Base-by-base conservation (phyloP, 106 monocot species). In the Chionographis japonica region DNA sequence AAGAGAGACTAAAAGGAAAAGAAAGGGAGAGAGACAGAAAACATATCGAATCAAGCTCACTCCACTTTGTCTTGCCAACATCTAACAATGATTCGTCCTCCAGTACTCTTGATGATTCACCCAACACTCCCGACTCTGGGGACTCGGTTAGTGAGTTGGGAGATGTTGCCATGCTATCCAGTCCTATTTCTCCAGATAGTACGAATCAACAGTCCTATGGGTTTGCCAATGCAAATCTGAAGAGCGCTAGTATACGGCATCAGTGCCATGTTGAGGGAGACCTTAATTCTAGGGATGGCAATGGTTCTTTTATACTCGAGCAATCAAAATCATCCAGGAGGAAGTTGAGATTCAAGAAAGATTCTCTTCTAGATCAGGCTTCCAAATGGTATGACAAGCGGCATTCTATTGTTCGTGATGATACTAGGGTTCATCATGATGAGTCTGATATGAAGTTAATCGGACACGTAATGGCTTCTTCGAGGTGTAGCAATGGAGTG, bases 1-100 rank as follows among this genome's bases (percentile, higher is more conserved):
- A 97, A 77, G 92, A 97, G 68, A 86, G 86, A 61, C 60, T 84
- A 12, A 92, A 87, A 72, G 97, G 75, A 71, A 97, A 89, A 60
- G 97, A 87, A 63, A 79, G 70, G 46, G 80, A 84, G 15, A 86
- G 76, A 37, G 89, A 87, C 64, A 83, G 55, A 55, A 82, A 80
- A 61, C 60, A 73, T 35, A 64, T 37, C 57, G 85, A 85, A 74
- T 73, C 50, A 40, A 69, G 75, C n/a, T 56, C 79, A 54, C 65
- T 63, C 19, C 7, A 11, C 12, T 40, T 68, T 57, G 60, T 10
- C 57, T 43, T 36, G 6, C 27, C 63, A 40, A 52, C 55, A 43
- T 62, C 75, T 71, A 18, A 37, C 42, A 74, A 73, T 72, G 79
- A 77, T 66, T 79, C 73, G 41, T 59, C 73, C n/a, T 41, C 38